A percentile compares a stretch with the other conserved stretches of the same genome.
phyloP scores from a whole-genome alignment of 2,329 filamentous ascomycete genomes.

The Scedosporium boydii region DNA sequence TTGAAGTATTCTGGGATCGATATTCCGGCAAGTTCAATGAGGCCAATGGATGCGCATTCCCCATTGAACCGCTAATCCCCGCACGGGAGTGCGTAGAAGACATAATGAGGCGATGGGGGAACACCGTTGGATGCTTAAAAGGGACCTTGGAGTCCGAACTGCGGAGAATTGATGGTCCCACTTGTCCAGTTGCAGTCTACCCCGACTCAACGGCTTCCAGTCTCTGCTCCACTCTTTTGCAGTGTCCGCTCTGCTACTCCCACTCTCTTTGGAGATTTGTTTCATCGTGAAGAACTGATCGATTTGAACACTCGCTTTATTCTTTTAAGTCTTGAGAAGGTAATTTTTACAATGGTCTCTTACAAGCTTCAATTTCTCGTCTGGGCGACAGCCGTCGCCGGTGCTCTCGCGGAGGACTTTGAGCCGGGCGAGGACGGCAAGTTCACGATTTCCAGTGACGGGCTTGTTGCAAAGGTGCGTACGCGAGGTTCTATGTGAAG shows the following conservation, averaged over 20 bases:
- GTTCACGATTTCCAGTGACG: conserved; percentile 24
- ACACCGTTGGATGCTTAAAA: neutral
- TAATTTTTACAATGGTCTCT: neutral
- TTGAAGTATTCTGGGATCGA: no score
- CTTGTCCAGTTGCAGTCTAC: neutral
- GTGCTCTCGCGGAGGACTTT: conserved; percentile 2
- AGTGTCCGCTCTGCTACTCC: neutral
- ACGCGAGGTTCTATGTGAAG: neutral
- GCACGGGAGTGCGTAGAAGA: neutral
- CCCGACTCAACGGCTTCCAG: neutral
- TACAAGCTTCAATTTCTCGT: neutral
- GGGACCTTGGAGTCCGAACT: neutral
- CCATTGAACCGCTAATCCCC: neutral
- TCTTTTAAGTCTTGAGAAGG: no score
- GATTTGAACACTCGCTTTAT: no score
- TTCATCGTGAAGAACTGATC: neutral
- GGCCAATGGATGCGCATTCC: neutral
- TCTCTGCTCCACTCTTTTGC: neutral
- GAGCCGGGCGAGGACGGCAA: conserved; percentile 20
- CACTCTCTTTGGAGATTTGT: neutral
- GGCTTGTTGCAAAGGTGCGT: neutral
- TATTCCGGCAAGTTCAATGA: neutral
- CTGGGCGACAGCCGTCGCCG: neutral
- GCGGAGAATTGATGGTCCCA: neutral
- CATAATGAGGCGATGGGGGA: neutral